Evolutionary conservation across 495 filamentous ascomycete species (phyloP).

Genomic region (Niebla homalea): DNA sequence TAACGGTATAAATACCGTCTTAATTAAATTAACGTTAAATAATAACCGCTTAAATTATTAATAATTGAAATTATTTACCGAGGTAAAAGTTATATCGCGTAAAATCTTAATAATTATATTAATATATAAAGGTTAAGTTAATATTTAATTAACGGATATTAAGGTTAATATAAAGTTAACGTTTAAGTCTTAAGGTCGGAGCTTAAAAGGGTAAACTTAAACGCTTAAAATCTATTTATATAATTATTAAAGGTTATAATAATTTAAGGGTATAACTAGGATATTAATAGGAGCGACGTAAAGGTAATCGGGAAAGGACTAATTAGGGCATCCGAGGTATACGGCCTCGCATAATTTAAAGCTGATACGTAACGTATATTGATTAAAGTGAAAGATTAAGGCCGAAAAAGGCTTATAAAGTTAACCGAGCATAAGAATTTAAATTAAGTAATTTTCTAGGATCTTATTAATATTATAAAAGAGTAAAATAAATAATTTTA

Average conservation of each 20-base stretch:
- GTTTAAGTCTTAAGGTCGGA: slow-evolving; percentile 47
- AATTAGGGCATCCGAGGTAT: slow-evolving; percentile 32
- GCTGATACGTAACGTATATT: slow-evolving; percentile 37
- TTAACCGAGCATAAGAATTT: slow-evolving; percentile 22
- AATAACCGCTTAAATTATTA: background rate
- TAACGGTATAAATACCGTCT: slow-evolving; percentile 18
- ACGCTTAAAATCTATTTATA: slow-evolving; percentile 22
- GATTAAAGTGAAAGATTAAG: slow-evolving; percentile 57
- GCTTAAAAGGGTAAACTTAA: slow-evolving; percentile 36
- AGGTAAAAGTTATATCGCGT: slow-evolving; percentile 17
- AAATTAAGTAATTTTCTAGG: background rate
- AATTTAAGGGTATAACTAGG: slow-evolving; percentile 49
- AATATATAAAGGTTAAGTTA: slow-evolving; percentile 47
- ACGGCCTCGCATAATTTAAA: slow-evolving; percentile 54
- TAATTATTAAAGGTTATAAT: slow-evolving; percentile 28
- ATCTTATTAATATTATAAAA: background rate
- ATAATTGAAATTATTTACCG: slow-evolving; percentile 3
- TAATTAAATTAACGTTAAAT: slow-evolving; percentile 18
- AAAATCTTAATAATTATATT: slow-evolving; percentile 8
- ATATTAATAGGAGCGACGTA: slow-evolving; percentile 44
- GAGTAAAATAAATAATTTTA: slow-evolving; percentile 22
- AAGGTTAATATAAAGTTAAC: slow-evolving; percentile 51
- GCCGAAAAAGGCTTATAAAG: slow-evolving; percentile 43
- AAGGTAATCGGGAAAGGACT: slow-evolving; percentile 15
- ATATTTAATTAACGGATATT: slow-evolving; percentile 45